Evolutionary conservation across 2,329 filamentous ascomycete genomes (phyloP), one percentile per base, ranked within the genome.

Genomic region (Apiospora malaysiana): DNA sequence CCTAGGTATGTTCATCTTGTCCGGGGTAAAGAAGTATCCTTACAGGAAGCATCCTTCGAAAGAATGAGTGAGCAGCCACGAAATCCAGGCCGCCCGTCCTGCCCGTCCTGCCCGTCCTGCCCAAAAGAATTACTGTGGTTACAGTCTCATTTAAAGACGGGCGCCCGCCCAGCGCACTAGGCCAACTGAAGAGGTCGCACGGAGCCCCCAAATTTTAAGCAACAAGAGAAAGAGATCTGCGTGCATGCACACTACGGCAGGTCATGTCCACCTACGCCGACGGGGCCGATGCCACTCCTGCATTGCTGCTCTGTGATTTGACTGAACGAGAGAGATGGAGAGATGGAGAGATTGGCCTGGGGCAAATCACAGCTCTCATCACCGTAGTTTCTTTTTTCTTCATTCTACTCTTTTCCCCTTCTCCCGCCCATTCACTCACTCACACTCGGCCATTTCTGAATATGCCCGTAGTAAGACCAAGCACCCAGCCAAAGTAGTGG

Each of bases 151-250:
- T 63, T n/a, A 59, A 32, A 40, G 56, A 63, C 32, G 56, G 56
- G 21, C 56, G 56, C 56, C 56, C 21, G 56, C 32, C 10, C 56
- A 63, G 56, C 56, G 18, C 32, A 63, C 56, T 63, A 63, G 32
- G 18, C 56, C 56, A 12, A 63, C 32, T 63, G 21, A n/a, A 63
- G 56, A 40, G 10, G 56, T 40, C 56, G 56, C 56, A 63, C 56
- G 56, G 56, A 63, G 56, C 56, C 56, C 56, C 56, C 56, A 63
- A 63, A 63, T 63, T 63, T 63, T 63, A 63, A 63, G 32, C 27
- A 27, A 40, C 56, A 32, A 40, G 56, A n/a, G 56, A 37, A 37
- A 14, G 32, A 40, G 32, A 40, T 63, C 27, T 63, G 56, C 56
- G 56, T 63, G 56, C 56, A 63, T 63, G 8, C 32, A 5, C 51